These are phyloP conservation scores for Lactarius quietus DNA, from an alignment of 768 basidiomycete species.

Conservation along the genomic window DNA sequence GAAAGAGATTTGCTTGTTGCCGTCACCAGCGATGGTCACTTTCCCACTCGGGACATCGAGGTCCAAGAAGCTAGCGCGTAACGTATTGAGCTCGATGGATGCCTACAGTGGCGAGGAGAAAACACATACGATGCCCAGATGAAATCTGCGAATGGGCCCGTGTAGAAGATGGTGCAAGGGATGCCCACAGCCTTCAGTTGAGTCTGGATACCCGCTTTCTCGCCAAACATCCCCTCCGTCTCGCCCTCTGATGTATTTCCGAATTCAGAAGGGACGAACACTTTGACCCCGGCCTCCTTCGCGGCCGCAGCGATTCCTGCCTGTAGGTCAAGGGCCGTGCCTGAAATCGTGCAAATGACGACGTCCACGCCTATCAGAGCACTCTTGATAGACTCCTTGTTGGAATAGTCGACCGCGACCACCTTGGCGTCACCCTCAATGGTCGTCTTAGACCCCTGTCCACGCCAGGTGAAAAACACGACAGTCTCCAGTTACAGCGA, in stretches of 20 bases:
- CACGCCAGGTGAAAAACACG: background rate
- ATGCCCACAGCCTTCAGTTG: conserved; percentile 18
- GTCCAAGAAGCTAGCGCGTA: background rate
- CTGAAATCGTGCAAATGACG: conserved; percentile 19
- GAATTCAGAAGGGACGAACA: conserved; percentile 24
- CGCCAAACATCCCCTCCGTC: conserved; percentile 8
- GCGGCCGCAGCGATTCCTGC: conserved; percentile 13
- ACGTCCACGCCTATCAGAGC: conserved; percentile 18
- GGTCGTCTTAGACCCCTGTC: conserved; percentile 30
- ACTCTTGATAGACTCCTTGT: conserved; percentile 7
- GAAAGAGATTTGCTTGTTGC: conserved; percentile 24
- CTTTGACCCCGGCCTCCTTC: conserved; percentile 14
- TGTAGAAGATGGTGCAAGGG: conserved; percentile 25
- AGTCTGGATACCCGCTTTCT: conserved; percentile 7
- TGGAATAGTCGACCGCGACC: conserved; percentile 17
- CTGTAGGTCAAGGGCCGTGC: background rate
- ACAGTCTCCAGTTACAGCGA: background rate
- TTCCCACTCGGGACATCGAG: conserved; percentile 22
- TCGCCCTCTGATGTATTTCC: conserved; percentile 15
- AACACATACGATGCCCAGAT: conserved; percentile 9
- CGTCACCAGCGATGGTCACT: conserved; percentile 21
- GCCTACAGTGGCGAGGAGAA: background rate
- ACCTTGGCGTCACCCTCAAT: conserved; percentile 9
- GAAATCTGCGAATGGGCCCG: conserved; percentile 22
- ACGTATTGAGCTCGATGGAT: background rate